Evolutionary conservation across 495 filamentous ascomycete species (phyloP), one percentile per base, ranked within the genome.

Genomic region (Aspergillus diversus): DNA sequence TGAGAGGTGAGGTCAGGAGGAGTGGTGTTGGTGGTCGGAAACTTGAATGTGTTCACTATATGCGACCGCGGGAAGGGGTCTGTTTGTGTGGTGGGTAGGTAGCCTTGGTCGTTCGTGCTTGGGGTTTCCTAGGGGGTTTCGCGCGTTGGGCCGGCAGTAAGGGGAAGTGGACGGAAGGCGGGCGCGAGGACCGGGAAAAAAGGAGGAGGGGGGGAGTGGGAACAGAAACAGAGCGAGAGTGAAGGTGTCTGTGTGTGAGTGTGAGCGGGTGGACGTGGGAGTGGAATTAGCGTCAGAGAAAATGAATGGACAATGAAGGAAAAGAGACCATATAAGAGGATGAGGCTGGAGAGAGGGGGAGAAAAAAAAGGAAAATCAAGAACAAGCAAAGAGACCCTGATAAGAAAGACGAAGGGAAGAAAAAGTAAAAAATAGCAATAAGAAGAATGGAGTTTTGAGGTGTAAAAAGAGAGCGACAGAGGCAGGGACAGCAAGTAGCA

Each of bases 331-430:
- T 9, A 43, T 12, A 12, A 55, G 32, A 66, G 17, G 43, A 49
- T 55, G 63, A 60, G 54, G 53, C 35, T 37, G 54, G 48, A 35
- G 57, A 61, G 55, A 55, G 48, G 47, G 34, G 39, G 60, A 57
- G 63, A 64, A 60, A 62, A 27, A 42, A 12, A 53, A 33, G 43
- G 49, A 65, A 63, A 42, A 42, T 11, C 33, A 37, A 68, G 56
- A 33, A 55, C 66, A 64, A 67, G 61, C 33, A 55, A 60, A 55
- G 63, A 52, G 57, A 60, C 60, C 50, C 37, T 59, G 56, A 59
- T 58, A 69, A 63, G 71, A 68, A 64, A 66, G 66, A 70, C 64
- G 63, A 57, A 61, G 67, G 61, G 61, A 66, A 57, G 67, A 31
- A 61, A 59, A 67, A 66, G 63, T 65, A 53, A 66, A 56, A 52